phyloP scores from a whole-genome alignment of 495 filamentous ascomycete genomes.

The Annulohypoxylon maeteangense region DNA sequence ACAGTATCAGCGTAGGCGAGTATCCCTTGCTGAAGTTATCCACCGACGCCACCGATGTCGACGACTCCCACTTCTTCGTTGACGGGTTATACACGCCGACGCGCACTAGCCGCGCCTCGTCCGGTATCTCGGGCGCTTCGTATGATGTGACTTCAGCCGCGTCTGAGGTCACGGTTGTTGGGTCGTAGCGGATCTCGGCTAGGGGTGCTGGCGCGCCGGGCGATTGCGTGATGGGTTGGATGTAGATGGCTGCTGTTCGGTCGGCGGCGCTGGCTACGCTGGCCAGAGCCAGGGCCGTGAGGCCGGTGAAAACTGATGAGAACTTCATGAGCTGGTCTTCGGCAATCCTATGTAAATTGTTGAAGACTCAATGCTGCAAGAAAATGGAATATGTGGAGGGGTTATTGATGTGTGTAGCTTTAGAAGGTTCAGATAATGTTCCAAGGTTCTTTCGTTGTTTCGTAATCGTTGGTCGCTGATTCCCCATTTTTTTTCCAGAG shows the following conservation, averaged over 20 bases:
- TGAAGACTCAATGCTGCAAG: neutral
- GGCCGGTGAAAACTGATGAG: conserved; percentile 42
- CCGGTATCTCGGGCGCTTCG: conserved; percentile 59
- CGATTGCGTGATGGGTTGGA: conserved; percentile 54
- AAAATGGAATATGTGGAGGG: neutral
- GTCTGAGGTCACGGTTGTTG: conserved; percentile 35
- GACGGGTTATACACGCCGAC: conserved; percentile 60
- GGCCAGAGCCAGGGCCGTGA: conserved; percentile 48
- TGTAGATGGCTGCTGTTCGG: conserved; percentile 54
- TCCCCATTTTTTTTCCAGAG: conserved; percentile 27
- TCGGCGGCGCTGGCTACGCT: conserved; percentile 40
- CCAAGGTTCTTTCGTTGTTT: conserved; percentile 12
- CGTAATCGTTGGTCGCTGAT: conserved; percentile 25
- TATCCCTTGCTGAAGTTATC: conserved; percentile 66
- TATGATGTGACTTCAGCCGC: conserved; percentile 55
- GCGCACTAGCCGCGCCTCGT: conserved; percentile 54
- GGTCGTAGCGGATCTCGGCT: conserved; percentile 60
- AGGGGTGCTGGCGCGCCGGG: conserved; percentile 51
- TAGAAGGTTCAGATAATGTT: conserved; percentile 18
- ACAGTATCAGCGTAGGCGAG: conserved; percentile 59
- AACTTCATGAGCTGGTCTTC: conserved; percentile 38
- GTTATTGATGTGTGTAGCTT: conserved; percentile 24
- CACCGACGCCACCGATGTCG: conserved; percentile 57
- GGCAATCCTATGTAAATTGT: neutral
- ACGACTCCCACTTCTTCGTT: conserved; percentile 56